Conservation (phyloP, 164 flowering plant genomes). For the Paratinospora sagittata region DNA sequence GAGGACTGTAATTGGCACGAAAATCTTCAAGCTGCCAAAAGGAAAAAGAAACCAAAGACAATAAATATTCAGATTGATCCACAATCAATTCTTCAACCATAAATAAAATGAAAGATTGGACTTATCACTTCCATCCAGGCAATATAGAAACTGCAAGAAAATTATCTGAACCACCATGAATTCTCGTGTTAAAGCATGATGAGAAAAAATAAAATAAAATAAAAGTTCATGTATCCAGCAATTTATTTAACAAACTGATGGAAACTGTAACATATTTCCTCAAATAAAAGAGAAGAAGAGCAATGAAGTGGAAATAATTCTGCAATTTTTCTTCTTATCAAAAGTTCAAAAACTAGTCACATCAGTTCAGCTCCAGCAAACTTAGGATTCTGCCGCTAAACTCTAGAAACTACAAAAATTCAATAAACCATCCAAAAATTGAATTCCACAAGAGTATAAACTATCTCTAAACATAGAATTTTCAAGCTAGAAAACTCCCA, state of each 20-base stretch:
- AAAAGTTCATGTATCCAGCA: too few relatives aligned
- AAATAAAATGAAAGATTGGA: background rate
- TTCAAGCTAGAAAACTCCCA: background rate
- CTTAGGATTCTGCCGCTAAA: background rate
- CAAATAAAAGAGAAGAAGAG: background rate
- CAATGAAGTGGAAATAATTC: too few relatives aligned
- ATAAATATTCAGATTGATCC: background rate
- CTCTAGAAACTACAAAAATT: background rate
- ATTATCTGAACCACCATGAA: background rate
- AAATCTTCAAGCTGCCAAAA: constrained; percentile 71
- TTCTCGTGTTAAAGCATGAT: background rate
- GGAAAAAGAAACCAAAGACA: background rate
- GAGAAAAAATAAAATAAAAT: background rate
- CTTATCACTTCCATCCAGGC: background rate
- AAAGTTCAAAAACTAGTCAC: too few relatives aligned
- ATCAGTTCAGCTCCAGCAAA: background rate
- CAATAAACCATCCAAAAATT: background rate
- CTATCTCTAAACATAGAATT: background rate
- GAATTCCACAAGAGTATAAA: background rate
- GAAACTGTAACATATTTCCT: background rate
- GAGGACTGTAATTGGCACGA: constrained; percentile 60
- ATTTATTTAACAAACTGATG: background rate
- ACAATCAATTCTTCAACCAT: background rate
- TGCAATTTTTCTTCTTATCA: too few relatives aligned
- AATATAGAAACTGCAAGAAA: background rate